Base-by-base conservation (phyloP, 345 rosid genomes). In the Acer saccharum region DNA sequence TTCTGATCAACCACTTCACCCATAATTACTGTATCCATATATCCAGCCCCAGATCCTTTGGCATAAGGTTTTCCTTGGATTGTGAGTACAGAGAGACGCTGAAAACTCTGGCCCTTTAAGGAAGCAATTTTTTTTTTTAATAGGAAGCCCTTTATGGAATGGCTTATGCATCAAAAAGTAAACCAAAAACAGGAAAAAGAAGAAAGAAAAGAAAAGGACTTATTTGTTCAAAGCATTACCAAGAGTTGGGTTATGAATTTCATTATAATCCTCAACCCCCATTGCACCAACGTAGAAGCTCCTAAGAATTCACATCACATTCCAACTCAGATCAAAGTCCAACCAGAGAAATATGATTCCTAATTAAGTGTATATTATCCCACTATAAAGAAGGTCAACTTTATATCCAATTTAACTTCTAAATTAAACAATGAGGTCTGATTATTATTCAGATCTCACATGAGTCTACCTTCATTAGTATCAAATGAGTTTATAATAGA, bases 291-390 rank as follows among this genome's bases (percentile, higher is more conserved):
- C 46, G 4, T 17, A 29, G 63, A 54, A 27, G 63, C 63, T 18
- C 61, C 74, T 54, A 52, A 71, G 74, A 18, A 32, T 71, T 71
- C 74, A 73, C 43, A 73, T 1, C 50, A 64, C 64, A 62, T 62
- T 44, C 58, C n/a, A 62, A 25, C 64, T 73, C 69, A 62, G 43
- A 25, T 44, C 43, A 73, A 43, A 61, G 41, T 62, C 57, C 25
- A 62, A 46, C 39, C 60, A 44, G 6, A 44, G 76, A 17, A 71
- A 62, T 17, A 8, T 8, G 17, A 9, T 62, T 29, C 50, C 62
- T 13, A 43, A 65, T 74, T 62, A 48, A 65, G 32, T 64, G 12
- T 7, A 64, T n/a, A 74, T 64, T 23, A 27, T 50, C 68, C 17
- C 68, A 72, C 50, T 13, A 27, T n/a, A 55, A 39, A 35, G 66